Percentiles rank a stretch among this genome's conserved stretches.
phyloP scores from a whole-genome alignment of 208 protist species.

The Trypanosoma brucei region DNA sequence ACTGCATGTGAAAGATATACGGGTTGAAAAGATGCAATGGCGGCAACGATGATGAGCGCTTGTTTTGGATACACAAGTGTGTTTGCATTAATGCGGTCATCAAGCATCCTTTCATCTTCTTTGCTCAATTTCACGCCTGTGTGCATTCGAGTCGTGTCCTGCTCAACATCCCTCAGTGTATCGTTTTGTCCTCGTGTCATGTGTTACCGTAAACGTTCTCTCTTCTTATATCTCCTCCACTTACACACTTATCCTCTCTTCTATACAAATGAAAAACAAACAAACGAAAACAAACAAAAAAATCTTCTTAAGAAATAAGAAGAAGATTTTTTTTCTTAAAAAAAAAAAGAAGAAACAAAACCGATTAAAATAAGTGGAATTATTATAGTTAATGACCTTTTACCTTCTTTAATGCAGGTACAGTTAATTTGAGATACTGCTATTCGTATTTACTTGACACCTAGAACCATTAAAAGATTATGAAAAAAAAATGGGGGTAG shows the following conservation, averaged over 20 bases:
- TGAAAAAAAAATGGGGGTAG: constrained; percentile 2
- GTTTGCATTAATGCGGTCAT: constrained; percentile 82
- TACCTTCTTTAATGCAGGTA: too few species aligned
- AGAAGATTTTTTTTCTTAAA: background rate
- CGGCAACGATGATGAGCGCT: constrained; percentile 51
- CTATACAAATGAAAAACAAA: too few species aligned
- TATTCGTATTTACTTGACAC: too few species aligned
- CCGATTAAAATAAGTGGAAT: too few species aligned
- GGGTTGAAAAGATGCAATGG: constrained; percentile 74
- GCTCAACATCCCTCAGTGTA: background rate
- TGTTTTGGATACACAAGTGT: constrained; percentile 75
- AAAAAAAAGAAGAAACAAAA: too few species aligned
- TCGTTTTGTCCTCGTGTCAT: background rate
- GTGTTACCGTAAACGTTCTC: background rate
- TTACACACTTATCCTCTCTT: background rate
- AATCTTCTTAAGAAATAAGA: background rate
- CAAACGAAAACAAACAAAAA: background rate
- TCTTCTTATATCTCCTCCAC: background rate
- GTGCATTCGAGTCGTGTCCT: background rate
- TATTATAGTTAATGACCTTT: too few species aligned
- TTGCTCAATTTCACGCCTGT: constrained; percentile 15
- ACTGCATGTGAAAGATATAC: constrained; percentile 84
- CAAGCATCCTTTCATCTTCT: constrained; percentile 69
- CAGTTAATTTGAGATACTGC: too few species aligned
- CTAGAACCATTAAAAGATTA: background rate